These are phyloP conservation scores for Triticum turgidum DNA, from an alignment of 176 grass and related monocot genomes.

Conservation along the genomic window DNA sequence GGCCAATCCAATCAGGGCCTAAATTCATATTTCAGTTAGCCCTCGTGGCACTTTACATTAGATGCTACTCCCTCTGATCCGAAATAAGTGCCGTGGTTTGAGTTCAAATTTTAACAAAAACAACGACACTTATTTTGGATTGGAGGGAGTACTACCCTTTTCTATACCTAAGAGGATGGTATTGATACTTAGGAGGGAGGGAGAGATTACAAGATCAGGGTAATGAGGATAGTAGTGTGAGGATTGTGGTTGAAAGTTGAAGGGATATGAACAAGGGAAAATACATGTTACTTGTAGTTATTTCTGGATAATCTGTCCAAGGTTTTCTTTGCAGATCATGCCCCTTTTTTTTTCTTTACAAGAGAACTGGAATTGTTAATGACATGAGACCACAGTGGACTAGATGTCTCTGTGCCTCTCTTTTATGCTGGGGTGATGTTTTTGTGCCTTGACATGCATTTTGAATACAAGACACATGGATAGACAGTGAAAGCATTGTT, in stretches of 20 bases:
- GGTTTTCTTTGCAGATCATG: background rate
- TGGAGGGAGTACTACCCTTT: background rate
- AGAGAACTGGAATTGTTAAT: background rate
- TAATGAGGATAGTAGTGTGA: background rate
- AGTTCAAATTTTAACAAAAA: no score
- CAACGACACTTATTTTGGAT: no score
- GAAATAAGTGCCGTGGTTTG: no score
- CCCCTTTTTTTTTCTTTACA: background rate
- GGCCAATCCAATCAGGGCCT: no score
- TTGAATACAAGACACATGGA: background rate
- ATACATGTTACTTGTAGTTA: no score
- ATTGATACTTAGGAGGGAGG: slow-evolving; percentile 1
- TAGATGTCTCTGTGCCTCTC: no score
- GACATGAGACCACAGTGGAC: no score
- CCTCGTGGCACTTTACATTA: background rate
- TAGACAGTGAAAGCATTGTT: background rate
- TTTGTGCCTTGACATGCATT: no score
- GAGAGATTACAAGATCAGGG: background rate
- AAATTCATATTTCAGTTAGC: background rate
- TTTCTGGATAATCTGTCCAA: background rate
- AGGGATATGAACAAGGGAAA: no score
- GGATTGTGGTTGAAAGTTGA: background rate
- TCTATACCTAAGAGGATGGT: background rate
- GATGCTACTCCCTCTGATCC: background rate
- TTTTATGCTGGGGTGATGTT: no score